A percentile compares a stretch with the other conserved stretches of the same genome.
phyloP scores from a whole-genome alignment of 257 asterid species.

The Parsonsia alboflavescens region DNA sequence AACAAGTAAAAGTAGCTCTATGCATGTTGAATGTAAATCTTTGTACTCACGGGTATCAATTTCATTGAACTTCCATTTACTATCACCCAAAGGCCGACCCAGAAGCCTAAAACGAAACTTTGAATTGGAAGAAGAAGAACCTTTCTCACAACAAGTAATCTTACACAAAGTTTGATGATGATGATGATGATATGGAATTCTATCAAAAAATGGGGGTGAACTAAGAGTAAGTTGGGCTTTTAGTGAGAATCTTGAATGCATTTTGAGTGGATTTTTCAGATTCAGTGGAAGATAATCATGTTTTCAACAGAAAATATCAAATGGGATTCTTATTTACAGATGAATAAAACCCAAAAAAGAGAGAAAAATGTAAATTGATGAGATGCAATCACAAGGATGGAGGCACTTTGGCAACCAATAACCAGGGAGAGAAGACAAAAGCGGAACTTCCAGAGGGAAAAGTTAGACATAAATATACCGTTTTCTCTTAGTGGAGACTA shows the following conservation, averaged over 20 bases:
- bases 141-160: constrained; percentile 52
- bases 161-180: constrained; percentile 33
- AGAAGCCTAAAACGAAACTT: constrained; percentile 55
- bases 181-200: constrained; percentile 25
- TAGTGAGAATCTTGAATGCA: constrained; percentile 44
- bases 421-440: background rate
- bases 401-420: too few relatives aligned
- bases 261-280: constrained; percentile 17
- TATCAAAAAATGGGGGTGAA: constrained; percentile 25
- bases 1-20: background rate
- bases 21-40: background rate
- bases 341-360: background rate
- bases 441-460: constrained; percentile 11
- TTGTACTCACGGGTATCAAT: constrained; percentile 59
- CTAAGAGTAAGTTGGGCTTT: constrained; percentile 27
- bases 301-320: background rate
- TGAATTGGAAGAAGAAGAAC: constrained; percentile 35
- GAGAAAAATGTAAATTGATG: background rate
- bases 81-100: constrained; percentile 48
- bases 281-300: background rate
- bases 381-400: too few relatives aligned
- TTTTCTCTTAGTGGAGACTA: too few relatives aligned
- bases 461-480: too few relatives aligned
- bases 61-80: constrained; percentile 66
- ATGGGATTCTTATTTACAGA: background rate